Percentiles rank a stretch among this genome's conserved stretches.
phyloP scores from a whole-genome alignment of 148 eudicot genomes.

The Tetragonia tetragonoides region DNA sequence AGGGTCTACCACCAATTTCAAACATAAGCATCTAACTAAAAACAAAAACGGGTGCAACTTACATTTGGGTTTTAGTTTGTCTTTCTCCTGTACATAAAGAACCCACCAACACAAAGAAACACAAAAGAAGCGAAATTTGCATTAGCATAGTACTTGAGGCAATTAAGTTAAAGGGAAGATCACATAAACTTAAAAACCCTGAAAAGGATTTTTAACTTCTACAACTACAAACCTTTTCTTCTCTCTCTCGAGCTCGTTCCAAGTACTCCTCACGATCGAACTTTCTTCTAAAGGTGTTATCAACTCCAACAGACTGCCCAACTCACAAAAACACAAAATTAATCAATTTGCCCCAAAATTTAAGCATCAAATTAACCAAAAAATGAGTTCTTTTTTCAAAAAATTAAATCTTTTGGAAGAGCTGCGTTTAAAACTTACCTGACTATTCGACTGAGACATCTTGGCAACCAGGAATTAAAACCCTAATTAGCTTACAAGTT shows the following conservation, averaged over 20 bases:
- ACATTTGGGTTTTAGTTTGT: slow-evolving; percentile 63
- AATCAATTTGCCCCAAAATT: neutral
- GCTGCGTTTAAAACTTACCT: slow-evolving; percentile 19
- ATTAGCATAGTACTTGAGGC: neutral
- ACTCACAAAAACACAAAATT: neutral
- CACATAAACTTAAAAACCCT: neutral
- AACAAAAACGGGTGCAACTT: slow-evolving; percentile 24
- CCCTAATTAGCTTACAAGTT: slow-evolving; percentile 18
- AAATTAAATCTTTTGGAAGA: neutral
- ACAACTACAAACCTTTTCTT: slow-evolving; percentile 51
- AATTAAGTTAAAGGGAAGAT: neutral
- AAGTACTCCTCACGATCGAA: slow-evolving; percentile 87
- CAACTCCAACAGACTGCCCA: slow-evolving; percentile 72
- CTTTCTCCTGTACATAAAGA: slow-evolving; percentile 46
- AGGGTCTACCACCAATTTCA: neutral
- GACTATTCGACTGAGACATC: slow-evolving; percentile 53
- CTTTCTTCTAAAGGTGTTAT: slow-evolving; percentile 88
- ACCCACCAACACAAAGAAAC: neutral
- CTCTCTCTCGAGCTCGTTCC: slow-evolving; percentile 93
- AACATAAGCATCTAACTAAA: neutral
- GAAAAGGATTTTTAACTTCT: neutral
- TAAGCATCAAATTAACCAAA: neutral
- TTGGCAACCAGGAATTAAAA: slow-evolving; percentile 6
- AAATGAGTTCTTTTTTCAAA: neutral
- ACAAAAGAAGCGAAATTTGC: neutral